Evolutionary conservation across 106 monocot species (phyloP), one percentile per base, ranked within the genome.

Genomic region (Ottelia alismoides): DNA sequence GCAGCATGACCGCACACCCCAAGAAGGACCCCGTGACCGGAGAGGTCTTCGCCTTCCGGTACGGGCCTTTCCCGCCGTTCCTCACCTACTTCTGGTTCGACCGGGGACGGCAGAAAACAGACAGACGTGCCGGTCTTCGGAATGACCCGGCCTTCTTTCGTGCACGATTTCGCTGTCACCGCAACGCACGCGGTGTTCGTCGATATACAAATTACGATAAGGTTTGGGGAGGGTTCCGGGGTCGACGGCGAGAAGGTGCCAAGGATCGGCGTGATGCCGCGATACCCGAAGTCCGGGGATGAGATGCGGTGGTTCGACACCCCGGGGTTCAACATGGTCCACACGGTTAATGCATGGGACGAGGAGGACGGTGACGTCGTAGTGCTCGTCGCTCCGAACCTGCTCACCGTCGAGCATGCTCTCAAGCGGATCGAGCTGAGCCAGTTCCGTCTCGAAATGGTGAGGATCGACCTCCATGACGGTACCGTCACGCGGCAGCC

Each of bases 111-210:
- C 9, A 65, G 57, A 61, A 85, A 80, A 52, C 29, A 11, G 68
- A 53, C 76, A 11, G 88, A 89, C 57, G 88, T 83, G 22, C 79
- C 88, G 27, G 69, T 89, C 50, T 77, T 69, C 67, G 79, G 83
- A 1, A 1, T 83, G 31, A 45, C 26, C 19, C 58, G 66, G 55
- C 79, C 83, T 1, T 74, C 71, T 12, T 79, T 83, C 73, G 53
- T 89, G 53, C 88, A 89, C 65, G 88, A 89, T 67, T 89, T 89
- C 63, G 88, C 88, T 55, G 66, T 89, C 58, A 89, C 88, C 11
- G 69, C 76, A 49, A 58, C 61, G 7, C 72, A 69, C 51, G 83
- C 74, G 17, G 17, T 89, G 6, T 83, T 89, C 63, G 45, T 50
- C 5, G 88, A 89, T 52, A 77, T 89, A 18, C 83, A 89, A 52